Evolutionary conservation across 176 grass and related monocot genomes (phyloP), one percentile per base, ranked within the genome.

Genomic region (Triticum monococcum): DNA sequence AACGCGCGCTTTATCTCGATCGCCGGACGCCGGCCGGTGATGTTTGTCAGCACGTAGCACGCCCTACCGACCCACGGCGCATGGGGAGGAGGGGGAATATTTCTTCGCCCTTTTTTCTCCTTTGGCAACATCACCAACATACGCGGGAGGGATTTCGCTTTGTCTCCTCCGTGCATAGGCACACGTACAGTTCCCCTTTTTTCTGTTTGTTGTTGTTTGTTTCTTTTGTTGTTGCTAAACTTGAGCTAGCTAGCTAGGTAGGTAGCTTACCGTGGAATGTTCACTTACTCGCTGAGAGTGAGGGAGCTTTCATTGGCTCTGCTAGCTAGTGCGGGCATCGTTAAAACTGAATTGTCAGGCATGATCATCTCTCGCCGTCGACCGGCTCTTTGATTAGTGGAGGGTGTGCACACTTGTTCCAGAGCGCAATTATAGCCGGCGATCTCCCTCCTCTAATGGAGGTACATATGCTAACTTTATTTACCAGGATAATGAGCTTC

Each of bases 301-400:
- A 18, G 18, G 5, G 54, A 57, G 54, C 4, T 1, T 16, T 13
- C 46, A 16, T 16, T 50, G 6, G 7, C 54, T 57, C 18, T 4
- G 46, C 13, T 35, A 28, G 28, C 10, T 43, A 83, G 90, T 90
- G 87, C 91, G 92, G 84, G 18, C 83, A 88, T 88, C 90, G 90
- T 92, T 95, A 95, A 86, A 90, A 95, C 90, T 95, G 86, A 95
- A 4, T 73, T 95, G 64, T 95, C 90, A 88, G 59, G 35, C 78
- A 78, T 61, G 83, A 79, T 68, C 57, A 48, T 92, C 57, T 26
- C 82, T 77, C 81, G 57, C 86, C 9, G 0, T 43, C 82, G 77
- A 12, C 83, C 20, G 10, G 2, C 22, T 25, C 37, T 78, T 43
- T 78, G 79, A 80, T 62, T 83, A 90, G 85, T 88, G 91, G 88